A percentile compares a stretch with the other conserved stretches of the same genome.
Evolutionary conservation across 106 monocot genomes (phyloP).

Genomic region (Dendrobium catenatum): DNA sequence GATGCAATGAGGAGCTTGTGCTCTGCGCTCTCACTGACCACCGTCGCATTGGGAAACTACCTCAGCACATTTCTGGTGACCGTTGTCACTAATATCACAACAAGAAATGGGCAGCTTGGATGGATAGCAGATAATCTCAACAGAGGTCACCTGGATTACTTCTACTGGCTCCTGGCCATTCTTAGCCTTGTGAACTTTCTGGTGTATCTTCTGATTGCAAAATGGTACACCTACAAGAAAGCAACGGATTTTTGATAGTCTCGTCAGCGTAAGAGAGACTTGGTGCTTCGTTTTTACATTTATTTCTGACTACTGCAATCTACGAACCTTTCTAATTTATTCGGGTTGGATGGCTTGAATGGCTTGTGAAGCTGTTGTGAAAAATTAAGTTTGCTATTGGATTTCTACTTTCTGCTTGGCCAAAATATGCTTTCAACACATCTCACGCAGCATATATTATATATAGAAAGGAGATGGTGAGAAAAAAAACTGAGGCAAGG

Average conservation of each 20-base stretch:
- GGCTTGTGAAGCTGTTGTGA: too few relatives aligned
- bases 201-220: conserved; percentile 31
- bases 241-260: neutral
- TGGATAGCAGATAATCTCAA: conserved; percentile 50
- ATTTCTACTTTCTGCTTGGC: too few relatives aligned
- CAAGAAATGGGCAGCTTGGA: conserved; percentile 27
- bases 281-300: too few relatives aligned
- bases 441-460: too few relatives aligned
- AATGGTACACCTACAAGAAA: conserved; percentile 42
- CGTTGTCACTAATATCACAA: conserved; percentile 25
- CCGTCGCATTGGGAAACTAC: conserved; percentile 27
- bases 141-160: conserved; percentile 42
- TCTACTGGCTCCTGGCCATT: conserved; percentile 33
- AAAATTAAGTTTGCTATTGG: too few relatives aligned
- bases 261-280: too few relatives aligned
- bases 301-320: too few relatives aligned
- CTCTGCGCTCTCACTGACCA: conserved; percentile 30
- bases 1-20: conserved; percentile 51
- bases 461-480: too few relatives aligned
- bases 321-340: too few relatives aligned
- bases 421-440: too few relatives aligned
- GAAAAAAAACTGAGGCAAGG: too few relatives aligned
- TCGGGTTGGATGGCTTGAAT: too few relatives aligned
- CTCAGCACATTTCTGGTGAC: conserved; percentile 39
- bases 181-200: conserved; percentile 33